phyloP scores from a whole-genome alignment of 1,139 yeast genomes.

The Geotrichum carabidarum region DNA sequence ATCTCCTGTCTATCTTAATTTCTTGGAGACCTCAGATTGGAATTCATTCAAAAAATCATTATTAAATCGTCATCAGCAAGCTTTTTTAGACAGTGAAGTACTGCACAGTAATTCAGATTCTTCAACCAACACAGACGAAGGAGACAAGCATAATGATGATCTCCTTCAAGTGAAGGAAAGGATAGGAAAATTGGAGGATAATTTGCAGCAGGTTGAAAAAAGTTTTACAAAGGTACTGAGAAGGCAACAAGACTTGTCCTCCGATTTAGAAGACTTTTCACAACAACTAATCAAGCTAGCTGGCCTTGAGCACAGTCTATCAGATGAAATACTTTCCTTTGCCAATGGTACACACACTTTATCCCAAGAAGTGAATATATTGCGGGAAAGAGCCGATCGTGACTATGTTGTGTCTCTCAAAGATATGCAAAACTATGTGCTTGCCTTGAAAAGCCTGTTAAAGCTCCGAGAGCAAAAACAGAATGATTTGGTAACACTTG shows the following conservation, averaged over 20 bases:
- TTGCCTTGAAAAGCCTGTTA: conserved; percentile 66
- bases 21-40: conserved; percentile 82
- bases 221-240: conserved; percentile 68
- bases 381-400: conserved; percentile 67
- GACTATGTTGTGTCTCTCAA: conserved; percentile 76
- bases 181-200: conserved; percentile 78
- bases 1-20: conserved; percentile 68
- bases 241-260: conserved; percentile 65
- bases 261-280: conserved; percentile 68
- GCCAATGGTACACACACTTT: conserved; percentile 50
- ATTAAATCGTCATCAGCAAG: conserved; percentile 30
- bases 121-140: conserved; percentile 83
- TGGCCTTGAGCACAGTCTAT: conserved; percentile 45
- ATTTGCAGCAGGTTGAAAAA: conserved; percentile 69
- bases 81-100: conserved; percentile 32
- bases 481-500: conserved; percentile 80
- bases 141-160: conserved; percentile 69
- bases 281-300: conserved; percentile 66
- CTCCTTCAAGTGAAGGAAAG: conserved; percentile 79
- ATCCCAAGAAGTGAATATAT: conserved; percentile 43
- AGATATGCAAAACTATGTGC: conserved; percentile 82
- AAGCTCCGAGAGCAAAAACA: conserved; percentile 88
- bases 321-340: conserved; percentile 51
- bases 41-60: conserved; percentile 61
- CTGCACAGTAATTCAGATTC: conserved; percentile 75